Evolutionary conservation across 1,139 yeast genomes (phyloP).

Genomic region (Geotrichum histeridarum): DNA sequence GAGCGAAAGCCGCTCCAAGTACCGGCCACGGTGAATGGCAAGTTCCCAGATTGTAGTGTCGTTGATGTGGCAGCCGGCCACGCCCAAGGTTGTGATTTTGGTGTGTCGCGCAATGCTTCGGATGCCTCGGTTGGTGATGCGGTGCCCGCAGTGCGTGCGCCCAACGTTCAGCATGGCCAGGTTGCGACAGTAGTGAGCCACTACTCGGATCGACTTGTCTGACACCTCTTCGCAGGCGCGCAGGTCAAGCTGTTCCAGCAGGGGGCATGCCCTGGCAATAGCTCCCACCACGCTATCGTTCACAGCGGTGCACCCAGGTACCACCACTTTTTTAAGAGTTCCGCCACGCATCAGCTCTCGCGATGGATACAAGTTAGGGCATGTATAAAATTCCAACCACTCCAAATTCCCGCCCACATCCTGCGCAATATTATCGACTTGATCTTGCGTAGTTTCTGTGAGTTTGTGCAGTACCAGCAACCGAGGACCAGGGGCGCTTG

Average conservation of each 20-base stretch:
- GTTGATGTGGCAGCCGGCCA: constrained; percentile 80
- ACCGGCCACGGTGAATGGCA: constrained; percentile 53
- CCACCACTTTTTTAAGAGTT: constrained; percentile 51
- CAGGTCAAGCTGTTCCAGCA: constrained; percentile 61
- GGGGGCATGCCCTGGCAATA: constrained; percentile 54
- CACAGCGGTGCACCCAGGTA: constrained; percentile 66
- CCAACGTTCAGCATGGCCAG: constrained; percentile 68
- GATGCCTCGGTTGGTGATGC: constrained; percentile 67
- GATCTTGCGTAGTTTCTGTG: constrained; percentile 41
- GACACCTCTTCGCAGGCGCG: constrained; percentile 79
- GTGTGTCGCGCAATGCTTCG: constrained; percentile 53
- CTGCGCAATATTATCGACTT: constrained; percentile 41
- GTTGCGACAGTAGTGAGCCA: constrained; percentile 56
- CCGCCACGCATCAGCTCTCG: constrained; percentile 42
- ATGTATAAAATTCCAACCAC: constrained; percentile 77
- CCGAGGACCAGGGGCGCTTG: constrained; percentile 28
- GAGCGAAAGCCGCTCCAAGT: constrained; percentile 63
- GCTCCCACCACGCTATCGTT: constrained; percentile 54
- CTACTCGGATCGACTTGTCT: constrained; percentile 65
- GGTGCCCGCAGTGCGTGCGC: constrained; percentile 62
- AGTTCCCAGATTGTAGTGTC: constrained; percentile 79
- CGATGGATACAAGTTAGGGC: constrained; percentile 66
- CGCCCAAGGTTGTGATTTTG: constrained; percentile 64
- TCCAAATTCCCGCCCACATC: constrained; percentile 47
- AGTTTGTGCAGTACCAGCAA: constrained; percentile 51